Evolutionary conservation across 768 basidiomycete species (phyloP).

Genomic region (Filobasidium floriforme): DNA sequence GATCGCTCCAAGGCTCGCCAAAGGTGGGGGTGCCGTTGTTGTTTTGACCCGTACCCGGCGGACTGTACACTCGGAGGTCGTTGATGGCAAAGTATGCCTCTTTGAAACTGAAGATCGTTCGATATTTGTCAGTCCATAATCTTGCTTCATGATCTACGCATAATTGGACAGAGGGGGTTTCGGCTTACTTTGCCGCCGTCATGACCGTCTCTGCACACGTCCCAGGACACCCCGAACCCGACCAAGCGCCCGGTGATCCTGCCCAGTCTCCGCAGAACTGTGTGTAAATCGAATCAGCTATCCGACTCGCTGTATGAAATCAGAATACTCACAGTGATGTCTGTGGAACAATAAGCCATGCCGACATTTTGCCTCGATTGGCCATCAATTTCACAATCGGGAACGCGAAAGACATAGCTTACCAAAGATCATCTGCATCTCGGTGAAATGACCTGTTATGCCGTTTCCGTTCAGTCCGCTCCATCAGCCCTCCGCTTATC

Average conservation of each 20-base stretch:
- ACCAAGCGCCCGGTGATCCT: background rate
- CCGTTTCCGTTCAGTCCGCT: too few relatives aligned
- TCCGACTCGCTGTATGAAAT: background rate
- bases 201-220: slow-evolving; percentile 5
- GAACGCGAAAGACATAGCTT: background rate
- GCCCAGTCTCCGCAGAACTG: slow-evolving; percentile 11
- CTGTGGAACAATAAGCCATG: too few relatives aligned
- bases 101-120: background rate
- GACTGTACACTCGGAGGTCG: background rate
- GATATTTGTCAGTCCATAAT: too few relatives aligned
- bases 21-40: background rate
- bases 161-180: too few relatives aligned
- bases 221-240: slow-evolving; percentile 1
- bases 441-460: background rate
- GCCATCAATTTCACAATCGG: too few relatives aligned
- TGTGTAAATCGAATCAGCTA: background rate
- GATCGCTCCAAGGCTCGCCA: background rate
- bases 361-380: too few relatives aligned
- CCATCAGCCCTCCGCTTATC: background rate
- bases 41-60: background rate
- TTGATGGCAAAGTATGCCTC: background rate
- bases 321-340: too few relatives aligned
- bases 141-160: too few relatives aligned
- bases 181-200: background rate
- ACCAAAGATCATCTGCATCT: slow-evolving; percentile 10